Conservation (phyloP, 306 rosid genomes). For the Prunus persica region DNA sequence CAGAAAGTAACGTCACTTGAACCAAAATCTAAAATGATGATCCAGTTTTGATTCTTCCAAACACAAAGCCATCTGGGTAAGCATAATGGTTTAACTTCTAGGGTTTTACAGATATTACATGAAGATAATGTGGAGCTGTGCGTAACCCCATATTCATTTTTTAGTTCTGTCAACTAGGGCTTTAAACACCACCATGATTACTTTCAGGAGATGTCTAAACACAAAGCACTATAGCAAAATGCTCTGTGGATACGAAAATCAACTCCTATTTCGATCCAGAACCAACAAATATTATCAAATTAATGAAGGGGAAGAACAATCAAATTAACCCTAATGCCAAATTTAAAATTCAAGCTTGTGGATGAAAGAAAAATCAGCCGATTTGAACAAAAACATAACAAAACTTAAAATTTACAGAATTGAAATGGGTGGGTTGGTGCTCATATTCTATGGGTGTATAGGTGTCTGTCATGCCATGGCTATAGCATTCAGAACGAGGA, state of each 20-base stretch:
- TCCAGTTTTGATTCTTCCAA: no score
- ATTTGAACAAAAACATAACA: no score
- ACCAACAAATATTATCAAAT: no score
- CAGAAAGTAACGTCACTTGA: no score
- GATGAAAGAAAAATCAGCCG: no score
- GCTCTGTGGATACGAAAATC: slow-evolving; percentile 26
- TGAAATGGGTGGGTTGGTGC: slow-evolving; percentile 21
- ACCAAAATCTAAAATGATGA: no score
- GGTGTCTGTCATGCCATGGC: slow-evolving; percentile 95
- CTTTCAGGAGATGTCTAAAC: slow-evolving; percentile 42
- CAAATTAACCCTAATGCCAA: neutral
- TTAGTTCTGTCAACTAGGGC: slow-evolving; percentile 30
- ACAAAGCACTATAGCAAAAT: slow-evolving; percentile 24
- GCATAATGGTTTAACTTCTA: no score
- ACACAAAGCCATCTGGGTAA: no score
- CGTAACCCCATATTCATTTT: slow-evolving; percentile 54
- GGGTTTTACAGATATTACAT: neutral
- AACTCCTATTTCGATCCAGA: slow-evolving; percentile 27
- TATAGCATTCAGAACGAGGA: slow-evolving; percentile 95
- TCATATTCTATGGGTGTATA: slow-evolving; percentile 99
- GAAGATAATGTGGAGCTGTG: slow-evolving; percentile 47
- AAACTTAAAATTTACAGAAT: neutral
- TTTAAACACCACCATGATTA: slow-evolving; percentile 63
- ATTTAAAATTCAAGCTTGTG: neutral
- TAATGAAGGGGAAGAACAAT: no score